Percentiles rank a stretch among this genome's conserved stretches.
Evolutionary conservation across 2,329 filamentous ascomycete genomes (phyloP).

Genomic region (Curvularia spicifera): DNA sequence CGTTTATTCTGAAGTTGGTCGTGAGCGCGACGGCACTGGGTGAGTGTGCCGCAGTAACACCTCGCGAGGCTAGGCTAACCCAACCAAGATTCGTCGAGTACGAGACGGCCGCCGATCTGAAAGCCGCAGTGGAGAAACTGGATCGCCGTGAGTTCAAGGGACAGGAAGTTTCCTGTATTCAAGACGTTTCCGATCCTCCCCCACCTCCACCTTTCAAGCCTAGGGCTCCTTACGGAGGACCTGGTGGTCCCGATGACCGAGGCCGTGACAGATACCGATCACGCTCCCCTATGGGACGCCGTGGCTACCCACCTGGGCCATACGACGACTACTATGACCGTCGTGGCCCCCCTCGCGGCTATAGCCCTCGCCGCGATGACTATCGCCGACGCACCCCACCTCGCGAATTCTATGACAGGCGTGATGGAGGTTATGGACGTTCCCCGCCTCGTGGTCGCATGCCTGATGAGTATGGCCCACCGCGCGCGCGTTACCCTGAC

Average conservation of each 20-base stretch:
- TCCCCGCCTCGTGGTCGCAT: conserved; percentile 71
- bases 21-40: conserved; percentile 92
- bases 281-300: conserved; percentile 71
- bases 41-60: conserved; percentile 56
- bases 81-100: conserved; percentile 88
- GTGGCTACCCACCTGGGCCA: conserved; percentile 66
- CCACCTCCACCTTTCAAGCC: conserved; percentile 47
- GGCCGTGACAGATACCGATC: conserved; percentile 77
- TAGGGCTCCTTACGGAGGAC: conserved; percentile 43
- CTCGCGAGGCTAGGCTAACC: conserved; percentile 10
- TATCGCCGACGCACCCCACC: conserved; percentile 81
- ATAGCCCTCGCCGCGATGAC: conserved; percentile 85
- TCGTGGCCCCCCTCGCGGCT: conserved; percentile 79
- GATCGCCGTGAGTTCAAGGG: conserved; percentile 94
- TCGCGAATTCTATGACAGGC: conserved; percentile 85
- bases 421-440: conserved; percentile 65
- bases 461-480: conserved; percentile 76
- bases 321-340: conserved; percentile 77
- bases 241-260: conserved; percentile 66
- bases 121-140: conserved; percentile 91
- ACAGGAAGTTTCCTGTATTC: conserved; percentile 79
- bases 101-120: conserved; percentile 87
- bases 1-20: conserved; percentile 95
- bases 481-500: conserved; percentile 69
- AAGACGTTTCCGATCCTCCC: conserved; percentile 70